Base-by-base conservation (phyloP, 139 green algal species). In the Picochlorum sp. region DNA sequence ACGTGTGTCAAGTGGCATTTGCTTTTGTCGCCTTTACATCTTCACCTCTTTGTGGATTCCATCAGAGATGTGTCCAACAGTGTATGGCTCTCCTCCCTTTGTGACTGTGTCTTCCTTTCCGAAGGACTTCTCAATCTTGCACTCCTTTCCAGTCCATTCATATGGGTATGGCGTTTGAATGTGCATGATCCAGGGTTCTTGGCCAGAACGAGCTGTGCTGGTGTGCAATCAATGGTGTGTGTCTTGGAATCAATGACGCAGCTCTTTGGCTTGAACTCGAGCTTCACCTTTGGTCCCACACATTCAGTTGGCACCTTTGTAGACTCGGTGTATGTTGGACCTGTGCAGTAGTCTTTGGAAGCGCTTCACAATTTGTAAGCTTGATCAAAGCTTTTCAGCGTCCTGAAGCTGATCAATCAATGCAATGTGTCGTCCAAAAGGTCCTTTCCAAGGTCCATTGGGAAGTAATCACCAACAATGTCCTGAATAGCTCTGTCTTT, bases 181-280 rank as follows among this genome's bases (percentile, higher is more conserved):
- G 51, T 68, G 71, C 71, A 78, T 30, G 24, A 45, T 24, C 65
- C 65, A 38, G 71, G 71, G 61, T 21, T 41, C 44, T 69, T 74
- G 20, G 30, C 63, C 41, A 78, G 49, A 44, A 74, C 54, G 9
- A 78, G 60, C 61, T 74, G 67, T 59, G 71, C 61, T 26, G 71
- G 66, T 23, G 66, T 32, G 60, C 71, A 78, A 18, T 64, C 45
- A 6, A 77, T 32, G 45, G 66, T 34, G 34, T 74, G 62, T 30
- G 41, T 62, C 9, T 41, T 34, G 1, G 23, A 9, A 18, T 78
- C 32, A 23, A 78, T 37, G 7, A 58, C 24, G 54, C 71, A 78
- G 14, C 30, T 34, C 66, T 74, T 69, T 59, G 71, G 71, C 10
- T 57, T 15, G 32, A 70, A 49, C 15, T 34, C 52, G 18, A 78